These are phyloP conservation scores for Bryoerythrophyllum caledonicum DNA, from an alignment of 225 moss, liverwort and hornwort species.

Conservation along the genomic window DNA sequence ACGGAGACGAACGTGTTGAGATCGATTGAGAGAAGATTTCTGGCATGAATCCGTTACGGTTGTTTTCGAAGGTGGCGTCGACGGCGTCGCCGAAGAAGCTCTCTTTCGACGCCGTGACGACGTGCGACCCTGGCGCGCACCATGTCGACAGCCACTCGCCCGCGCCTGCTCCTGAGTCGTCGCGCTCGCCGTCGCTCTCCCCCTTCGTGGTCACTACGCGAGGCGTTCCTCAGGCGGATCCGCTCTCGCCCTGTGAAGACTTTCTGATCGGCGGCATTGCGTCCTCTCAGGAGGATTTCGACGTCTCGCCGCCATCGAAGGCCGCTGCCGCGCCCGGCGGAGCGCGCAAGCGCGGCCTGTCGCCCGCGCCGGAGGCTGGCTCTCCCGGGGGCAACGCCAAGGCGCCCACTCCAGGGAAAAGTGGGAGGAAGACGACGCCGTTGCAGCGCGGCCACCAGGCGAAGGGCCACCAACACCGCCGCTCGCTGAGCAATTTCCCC, in stretches of 20 bases:
- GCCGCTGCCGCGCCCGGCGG: neutral
- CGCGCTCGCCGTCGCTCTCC: neutral
- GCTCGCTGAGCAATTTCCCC: slow-evolving; percentile 40
- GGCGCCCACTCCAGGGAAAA: slow-evolving; percentile 26
- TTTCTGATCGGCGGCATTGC: neutral
- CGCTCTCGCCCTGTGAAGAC: slow-evolving; percentile 3
- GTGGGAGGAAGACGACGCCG: slow-evolving; percentile 22
- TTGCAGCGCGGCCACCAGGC: slow-evolving; percentile 2
- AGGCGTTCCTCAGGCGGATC: slow-evolving; percentile 25
- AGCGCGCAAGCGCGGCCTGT: slow-evolving; percentile 22
- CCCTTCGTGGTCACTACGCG: slow-evolving; percentile 23
- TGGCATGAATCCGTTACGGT: slow-evolving; percentile 48
- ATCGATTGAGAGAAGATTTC: neutral
- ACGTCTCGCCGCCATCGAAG: slow-evolving; percentile 15
- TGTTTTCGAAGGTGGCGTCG: slow-evolving; percentile 44
- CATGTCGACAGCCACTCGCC: neutral
- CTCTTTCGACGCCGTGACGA: slow-evolving; percentile 30
- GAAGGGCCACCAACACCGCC: slow-evolving; percentile 39
- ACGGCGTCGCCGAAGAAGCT: slow-evolving; percentile 45
- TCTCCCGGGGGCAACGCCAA: slow-evolving; percentile 11
- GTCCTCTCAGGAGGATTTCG: slow-evolving; percentile 10
- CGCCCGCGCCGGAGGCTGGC: slow-evolving; percentile 18
- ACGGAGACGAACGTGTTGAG: neutral
- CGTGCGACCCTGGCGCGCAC: neutral
- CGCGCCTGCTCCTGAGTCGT: neutral